A percentile compares a stretch with the other conserved stretches of the same genome.
These are phyloP conservation scores for Fusarium sp. DNA, from an alignment of 2,329 filamentous ascomycete species.

Conservation along the genomic window DNA sequence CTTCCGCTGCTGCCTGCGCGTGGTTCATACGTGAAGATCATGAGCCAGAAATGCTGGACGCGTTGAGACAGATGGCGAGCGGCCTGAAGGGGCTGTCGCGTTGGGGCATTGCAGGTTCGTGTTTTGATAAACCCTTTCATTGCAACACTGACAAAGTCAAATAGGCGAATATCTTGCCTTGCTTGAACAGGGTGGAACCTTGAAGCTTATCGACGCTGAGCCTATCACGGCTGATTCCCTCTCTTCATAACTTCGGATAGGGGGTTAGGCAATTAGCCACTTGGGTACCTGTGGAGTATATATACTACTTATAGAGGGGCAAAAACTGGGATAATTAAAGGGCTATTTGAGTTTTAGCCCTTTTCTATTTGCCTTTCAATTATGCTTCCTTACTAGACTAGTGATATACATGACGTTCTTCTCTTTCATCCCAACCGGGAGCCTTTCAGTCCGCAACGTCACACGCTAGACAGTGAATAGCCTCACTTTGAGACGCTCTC, in stretches of 20 bases:
- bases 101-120: conserved; percentile 7
- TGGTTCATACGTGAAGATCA: conserved; percentile 34
- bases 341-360: no score
- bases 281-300: no score
- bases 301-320: no score
- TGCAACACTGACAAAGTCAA: background rate
- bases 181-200: background rate
- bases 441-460: background rate
- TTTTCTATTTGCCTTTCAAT: no score
- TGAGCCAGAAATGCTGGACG: conserved; percentile 10
- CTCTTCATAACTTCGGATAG: background rate
- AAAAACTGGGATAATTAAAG: no score
- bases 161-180: conserved; percentile 6
- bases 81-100: background rate
- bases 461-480: background rate
- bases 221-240: background rate
- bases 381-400: no score
- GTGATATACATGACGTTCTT: no score
- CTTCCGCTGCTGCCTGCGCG: conserved; percentile 30
- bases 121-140: background rate
- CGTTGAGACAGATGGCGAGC: conserved; percentile 9
- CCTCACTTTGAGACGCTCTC: background rate
- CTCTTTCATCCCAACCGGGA: no score
- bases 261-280: no score
- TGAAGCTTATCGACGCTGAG: background rate